Evolutionary conservation across 768 basidiomycete species (phyloP), one percentile per base, ranked within the genome.

Genomic region (Hygrophorus pudorinus): DNA sequence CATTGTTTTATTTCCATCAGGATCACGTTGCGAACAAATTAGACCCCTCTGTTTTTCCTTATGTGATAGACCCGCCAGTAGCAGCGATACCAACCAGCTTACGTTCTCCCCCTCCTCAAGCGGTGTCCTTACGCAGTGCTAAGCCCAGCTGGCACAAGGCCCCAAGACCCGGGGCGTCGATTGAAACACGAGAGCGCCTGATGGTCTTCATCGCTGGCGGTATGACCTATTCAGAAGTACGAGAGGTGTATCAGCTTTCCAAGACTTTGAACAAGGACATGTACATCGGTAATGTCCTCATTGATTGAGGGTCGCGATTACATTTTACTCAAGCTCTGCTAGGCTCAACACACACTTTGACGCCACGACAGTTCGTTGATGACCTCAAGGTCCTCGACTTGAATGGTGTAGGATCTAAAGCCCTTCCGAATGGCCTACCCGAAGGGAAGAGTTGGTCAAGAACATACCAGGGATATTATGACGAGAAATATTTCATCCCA

Each of bases 181-280:
- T 65, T 27, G 74, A 64, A 67, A 81, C 74, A 41, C 73, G 78
- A 47, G 84, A 89, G 61, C 75, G 94, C 21, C 55, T 96, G 11
- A 71, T 99, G 29, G 76, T 97, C 13, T 98, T 98, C 61, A 71
- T 97, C 17, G 86, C 88, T 11, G 96, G 96, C 29, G 96, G 96
- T 2, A 81, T 93, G 75, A 93, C 96, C 1, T 92, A 91, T 59
- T 94, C 92, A 0, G 96, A 99, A 63, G 83, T 93, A 62, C 73
- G 94, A 48, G 79, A 91, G 55, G 82, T 78, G 37, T 98, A 97
- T 57, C 71, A 81, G 40, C 68, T 94, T 12, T 85, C 89, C 2
- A 70, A 67, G 38, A 59, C 76, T 2, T 59, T 89, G 42, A 83
- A 85, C 55, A 91, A 85, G 61, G 96, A 99, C 53, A 76, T 98